Percentiles rank a stretch among this genome's conserved stretches.
These are phyloP conservation scores for Fonsecaea monophora DNA, from an alignment of 2,329 filamentous ascomycete genomes.

Conservation along the genomic window DNA sequence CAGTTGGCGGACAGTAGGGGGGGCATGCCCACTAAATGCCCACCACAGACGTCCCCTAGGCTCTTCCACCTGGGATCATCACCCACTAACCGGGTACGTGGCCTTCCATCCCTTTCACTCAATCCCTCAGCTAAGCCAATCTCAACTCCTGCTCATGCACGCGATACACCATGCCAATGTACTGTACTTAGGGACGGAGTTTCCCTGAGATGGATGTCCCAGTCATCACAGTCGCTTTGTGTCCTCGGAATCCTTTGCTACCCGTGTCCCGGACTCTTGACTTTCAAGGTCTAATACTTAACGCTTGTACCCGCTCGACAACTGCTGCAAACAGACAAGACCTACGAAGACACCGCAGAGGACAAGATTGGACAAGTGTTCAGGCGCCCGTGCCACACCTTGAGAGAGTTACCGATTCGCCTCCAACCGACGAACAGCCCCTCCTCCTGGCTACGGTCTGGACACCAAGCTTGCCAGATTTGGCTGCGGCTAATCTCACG, in stretches of 20 bases:
- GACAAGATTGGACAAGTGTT: neutral
- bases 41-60: neutral
- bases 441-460: constrained; percentile 17
- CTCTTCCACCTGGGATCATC: constrained; percentile 7
- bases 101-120: constrained; percentile 7
- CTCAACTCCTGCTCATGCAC: constrained; percentile 14
- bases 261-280: neutral
- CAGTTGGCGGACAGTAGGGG: neutral
- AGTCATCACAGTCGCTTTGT: neutral
- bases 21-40: neutral
- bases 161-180: constrained; percentile 11
- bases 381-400: neutral
- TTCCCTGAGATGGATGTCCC: neutral
- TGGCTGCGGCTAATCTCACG: constrained; percentile 24
- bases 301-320: neutral
- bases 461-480: constrained; percentile 22
- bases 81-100: constrained; percentile 9
- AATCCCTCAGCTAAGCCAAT: constrained; percentile 19
- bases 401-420: neutral
- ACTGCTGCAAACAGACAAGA: neutral
- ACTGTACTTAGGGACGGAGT: neutral
- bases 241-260: neutral
- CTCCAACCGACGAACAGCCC: constrained; percentile 9
- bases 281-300: neutral
- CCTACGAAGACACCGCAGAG: neutral